These are phyloP conservation scores for Cryptococcus neoformans DNA, from an alignment of 1,284 basidiomycete genomes.

Conservation along the genomic window DNA sequence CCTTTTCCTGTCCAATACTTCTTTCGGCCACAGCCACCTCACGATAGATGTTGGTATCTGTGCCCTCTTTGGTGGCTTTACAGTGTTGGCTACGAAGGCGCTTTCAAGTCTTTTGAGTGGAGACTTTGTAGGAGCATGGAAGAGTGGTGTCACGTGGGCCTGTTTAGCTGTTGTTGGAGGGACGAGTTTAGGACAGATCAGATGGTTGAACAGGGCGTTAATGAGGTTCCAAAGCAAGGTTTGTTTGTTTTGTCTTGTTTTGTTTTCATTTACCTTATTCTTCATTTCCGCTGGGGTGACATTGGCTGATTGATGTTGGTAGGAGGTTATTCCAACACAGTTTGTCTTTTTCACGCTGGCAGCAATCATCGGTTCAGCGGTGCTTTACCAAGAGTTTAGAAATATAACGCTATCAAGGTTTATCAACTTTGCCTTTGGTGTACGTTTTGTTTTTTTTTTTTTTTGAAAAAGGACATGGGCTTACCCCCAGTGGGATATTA, in stretches of 20 bases:
- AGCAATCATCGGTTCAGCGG: constrained; percentile 86
- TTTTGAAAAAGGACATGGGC: not conserved
- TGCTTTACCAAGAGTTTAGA: constrained; percentile 90
- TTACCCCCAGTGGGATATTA: constrained; percentile 6
- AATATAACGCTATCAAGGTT: constrained; percentile 74
- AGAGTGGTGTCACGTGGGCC: constrained; percentile 74
- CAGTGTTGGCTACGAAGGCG: constrained; percentile 91
- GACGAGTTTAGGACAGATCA: constrained; percentile 86
- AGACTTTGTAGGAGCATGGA: constrained; percentile 69
- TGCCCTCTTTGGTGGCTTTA: constrained; percentile 73
- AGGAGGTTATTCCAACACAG: constrained; percentile 90
- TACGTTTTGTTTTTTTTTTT: constrained; percentile 17
- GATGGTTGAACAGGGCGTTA: constrained; percentile 82
- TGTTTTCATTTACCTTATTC: too few relatives aligned
- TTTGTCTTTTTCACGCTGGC: constrained; percentile 70
- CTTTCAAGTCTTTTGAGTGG: constrained; percentile 78
- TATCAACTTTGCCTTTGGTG: constrained; percentile 53
- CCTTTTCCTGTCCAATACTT: constrained; percentile 58
- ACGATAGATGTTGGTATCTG: constrained; percentile 74
- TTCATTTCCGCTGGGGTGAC: not conserved
- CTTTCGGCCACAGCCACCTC: constrained; percentile 66
- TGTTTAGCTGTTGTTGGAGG: constrained; percentile 64
- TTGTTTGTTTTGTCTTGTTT: not conserved
- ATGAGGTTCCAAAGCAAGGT: constrained; percentile 87
- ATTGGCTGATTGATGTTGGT: not conserved